These are phyloP conservation scores for Penicillium tannophilum DNA, from an alignment of 495 filamentous ascomycete species.

Conservation along the genomic window DNA sequence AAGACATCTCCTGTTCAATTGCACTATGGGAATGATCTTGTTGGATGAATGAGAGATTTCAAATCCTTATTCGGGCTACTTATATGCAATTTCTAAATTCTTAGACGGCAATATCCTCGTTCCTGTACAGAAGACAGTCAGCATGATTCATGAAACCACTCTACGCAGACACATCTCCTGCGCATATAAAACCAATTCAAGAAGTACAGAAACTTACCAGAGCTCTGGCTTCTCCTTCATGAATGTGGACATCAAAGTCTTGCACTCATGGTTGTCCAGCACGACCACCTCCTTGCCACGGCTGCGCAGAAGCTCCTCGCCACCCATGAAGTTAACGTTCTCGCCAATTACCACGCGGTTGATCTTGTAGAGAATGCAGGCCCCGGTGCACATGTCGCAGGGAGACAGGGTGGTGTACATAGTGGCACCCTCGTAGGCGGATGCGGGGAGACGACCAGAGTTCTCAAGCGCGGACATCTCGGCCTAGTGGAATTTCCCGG, in stretches of 20 bases:
- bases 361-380: slow-evolving; percentile 79
- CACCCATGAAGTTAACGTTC: slow-evolving; percentile 76
- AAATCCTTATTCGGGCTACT: slow-evolving; percentile 4
- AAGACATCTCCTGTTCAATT: slow-evolving; percentile 1
- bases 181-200: slow-evolving; percentile 2
- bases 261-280: slow-evolving; percentile 67
- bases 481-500: slow-evolving; percentile 49
- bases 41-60: not conserved
- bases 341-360: slow-evolving; percentile 83
- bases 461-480: slow-evolving; percentile 81
- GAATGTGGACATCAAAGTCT: slow-evolving; percentile 74
- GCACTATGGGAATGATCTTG: slow-evolving; percentile 9
- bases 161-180: not conserved
- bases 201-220: slow-evolving; percentile 58
- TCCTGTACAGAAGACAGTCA: slow-evolving; percentile 51
- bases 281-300: slow-evolving; percentile 77
- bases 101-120: slow-evolving; percentile 74
- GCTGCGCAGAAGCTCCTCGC: slow-evolving; percentile 70
- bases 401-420: slow-evolving; percentile 90
- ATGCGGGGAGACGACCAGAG: slow-evolving; percentile 72
- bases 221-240: slow-evolving; percentile 74
- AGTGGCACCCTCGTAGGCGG: slow-evolving; percentile 70
- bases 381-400: slow-evolving; percentile 88
- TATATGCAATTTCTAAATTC: slow-evolving; percentile 38
- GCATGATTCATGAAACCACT: slow-evolving; percentile 11